A percentile compares a stretch with the other conserved stretches of the same genome.
Evolutionary conservation across 1,284 basidiomycete genomes (phyloP).

Genomic region (Trametes pubescens): DNA sequence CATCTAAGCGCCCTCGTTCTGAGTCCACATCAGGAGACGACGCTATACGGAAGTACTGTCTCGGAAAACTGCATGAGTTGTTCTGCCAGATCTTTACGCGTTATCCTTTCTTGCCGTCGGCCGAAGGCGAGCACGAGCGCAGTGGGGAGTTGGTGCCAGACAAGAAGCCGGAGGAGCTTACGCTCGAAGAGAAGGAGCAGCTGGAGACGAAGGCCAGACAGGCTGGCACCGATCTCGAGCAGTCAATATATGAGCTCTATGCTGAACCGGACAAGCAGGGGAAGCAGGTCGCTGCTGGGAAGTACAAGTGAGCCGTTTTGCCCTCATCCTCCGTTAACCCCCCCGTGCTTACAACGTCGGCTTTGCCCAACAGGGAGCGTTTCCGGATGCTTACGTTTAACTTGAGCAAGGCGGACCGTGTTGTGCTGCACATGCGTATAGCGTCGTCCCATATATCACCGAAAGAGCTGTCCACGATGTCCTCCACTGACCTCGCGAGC

Average conservation of each 20-base stretch:
- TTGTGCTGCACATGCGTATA: constrained; percentile 78
- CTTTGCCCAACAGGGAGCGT: constrained; percentile 65
- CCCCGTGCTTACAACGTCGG: constrained; percentile 18
- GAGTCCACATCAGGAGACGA: constrained; percentile 60
- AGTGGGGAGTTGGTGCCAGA: constrained; percentile 23
- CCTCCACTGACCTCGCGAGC: constrained; percentile 84
- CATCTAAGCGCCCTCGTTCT: constrained; percentile 52
- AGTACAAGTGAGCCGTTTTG: constrained; percentile 76
- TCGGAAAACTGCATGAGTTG: constrained; percentile 74
- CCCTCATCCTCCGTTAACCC: neutral
- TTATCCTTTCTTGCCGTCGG: constrained; percentile 61
- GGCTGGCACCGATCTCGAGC: constrained; percentile 75
- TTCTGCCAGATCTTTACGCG: constrained; percentile 72
- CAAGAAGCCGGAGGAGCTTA: constrained; percentile 48
- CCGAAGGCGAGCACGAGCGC: constrained; percentile 31
- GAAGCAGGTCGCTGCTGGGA: constrained; percentile 68
- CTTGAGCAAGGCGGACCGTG: constrained; percentile 77
- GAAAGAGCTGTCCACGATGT: constrained; percentile 80
- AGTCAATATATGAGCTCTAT: constrained; percentile 74
- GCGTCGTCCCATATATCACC: constrained; percentile 69
- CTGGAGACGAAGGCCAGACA: constrained; percentile 61
- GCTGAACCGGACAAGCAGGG: constrained; percentile 81
- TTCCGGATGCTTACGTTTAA: constrained; percentile 87
- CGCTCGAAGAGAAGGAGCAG: constrained; percentile 64
- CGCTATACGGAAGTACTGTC: constrained; percentile 77